These are phyloP conservation scores for Eucalyptus caleyi DNA, from an alignment of 345 rosid genomes.

Conservation along the genomic window DNA sequence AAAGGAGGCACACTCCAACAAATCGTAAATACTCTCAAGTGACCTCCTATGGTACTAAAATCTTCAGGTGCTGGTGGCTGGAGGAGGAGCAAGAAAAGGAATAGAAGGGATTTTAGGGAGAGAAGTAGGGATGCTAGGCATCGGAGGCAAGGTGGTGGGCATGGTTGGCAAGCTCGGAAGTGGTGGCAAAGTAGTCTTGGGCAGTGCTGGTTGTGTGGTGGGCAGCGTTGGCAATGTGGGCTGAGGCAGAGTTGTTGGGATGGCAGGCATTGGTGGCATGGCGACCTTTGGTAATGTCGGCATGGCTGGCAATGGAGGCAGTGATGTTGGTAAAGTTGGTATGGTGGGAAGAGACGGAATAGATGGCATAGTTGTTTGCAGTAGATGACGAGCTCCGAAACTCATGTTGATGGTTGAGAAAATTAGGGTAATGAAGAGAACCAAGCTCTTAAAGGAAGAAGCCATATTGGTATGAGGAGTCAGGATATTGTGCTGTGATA, in stretches of 20 bases:
- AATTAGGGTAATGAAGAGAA: background rate
- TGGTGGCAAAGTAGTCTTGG: background rate
- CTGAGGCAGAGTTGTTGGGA: background rate
- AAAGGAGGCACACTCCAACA: background rate
- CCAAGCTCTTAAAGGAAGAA: background rate
- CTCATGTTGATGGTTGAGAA: background rate
- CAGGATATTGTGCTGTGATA: too few species aligned
- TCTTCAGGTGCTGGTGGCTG: conserved; percentile 4
- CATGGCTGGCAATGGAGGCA: background rate
- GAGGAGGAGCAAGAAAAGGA: conserved; percentile 20
- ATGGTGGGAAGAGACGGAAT: too few species aligned
- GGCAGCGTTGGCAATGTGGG: too few species aligned
- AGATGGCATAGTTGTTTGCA: background rate
- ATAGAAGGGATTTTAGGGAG: background rate
- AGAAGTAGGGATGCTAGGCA: too few species aligned
- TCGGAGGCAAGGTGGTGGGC: too few species aligned
- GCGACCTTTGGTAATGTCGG: background rate
- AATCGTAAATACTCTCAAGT: background rate
- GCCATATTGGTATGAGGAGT: background rate
- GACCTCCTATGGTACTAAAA: background rate
- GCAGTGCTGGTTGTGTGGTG: background rate
- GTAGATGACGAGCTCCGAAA: background rate
- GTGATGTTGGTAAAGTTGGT: too few species aligned
- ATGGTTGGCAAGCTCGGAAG: too few species aligned
- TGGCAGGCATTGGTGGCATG: background rate